A percentile compares a stretch with the other conserved stretches of the same genome.
phyloP scores from a whole-genome alignment of 1,139 yeast species.

The Suhomyces chickasaworum region DNA sequence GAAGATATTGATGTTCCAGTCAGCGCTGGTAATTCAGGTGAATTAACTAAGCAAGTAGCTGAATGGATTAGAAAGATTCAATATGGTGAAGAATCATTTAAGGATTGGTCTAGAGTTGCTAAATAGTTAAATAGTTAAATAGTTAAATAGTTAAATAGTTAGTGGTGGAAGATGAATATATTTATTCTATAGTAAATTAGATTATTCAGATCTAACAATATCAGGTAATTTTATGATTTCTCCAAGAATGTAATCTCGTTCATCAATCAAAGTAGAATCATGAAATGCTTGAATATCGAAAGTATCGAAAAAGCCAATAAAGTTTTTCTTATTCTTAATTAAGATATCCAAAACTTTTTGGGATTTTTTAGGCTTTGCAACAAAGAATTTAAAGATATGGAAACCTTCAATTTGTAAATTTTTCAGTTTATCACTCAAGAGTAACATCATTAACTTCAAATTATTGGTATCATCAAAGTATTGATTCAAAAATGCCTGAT shows the following conservation, averaged over 20 bases:
- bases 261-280: slow-evolving; percentile 73
- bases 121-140: no score
- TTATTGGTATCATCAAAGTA: slow-evolving; percentile 83
- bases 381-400: slow-evolving; percentile 88
- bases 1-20: slow-evolving; percentile 74
- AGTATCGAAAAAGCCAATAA: slow-evolving; percentile 65
- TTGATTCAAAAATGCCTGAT: slow-evolving; percentile 69
- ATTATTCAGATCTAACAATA: slow-evolving; percentile 7
- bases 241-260: slow-evolving; percentile 74
- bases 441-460: slow-evolving; percentile 80
- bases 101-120: slow-evolving; percentile 58
- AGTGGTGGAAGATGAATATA: neutral
- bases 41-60: slow-evolving; percentile 71
- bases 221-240: slow-evolving; percentile 71
- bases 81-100: slow-evolving; percentile 78
- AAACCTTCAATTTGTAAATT: slow-evolving; percentile 90
- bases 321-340: slow-evolving; percentile 76
- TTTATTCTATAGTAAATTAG: neutral
- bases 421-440: slow-evolving; percentile 84
- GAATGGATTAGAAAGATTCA: slow-evolving; percentile 88
- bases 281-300: slow-evolving; percentile 67
- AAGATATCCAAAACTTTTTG: slow-evolving; percentile 79
- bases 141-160: no score
- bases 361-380: slow-evolving; percentile 90
- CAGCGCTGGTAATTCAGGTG: slow-evolving; percentile 80